phyloP scores from a whole-genome alignment of 805 yeast genomes.

The Pichia californica region DNA sequence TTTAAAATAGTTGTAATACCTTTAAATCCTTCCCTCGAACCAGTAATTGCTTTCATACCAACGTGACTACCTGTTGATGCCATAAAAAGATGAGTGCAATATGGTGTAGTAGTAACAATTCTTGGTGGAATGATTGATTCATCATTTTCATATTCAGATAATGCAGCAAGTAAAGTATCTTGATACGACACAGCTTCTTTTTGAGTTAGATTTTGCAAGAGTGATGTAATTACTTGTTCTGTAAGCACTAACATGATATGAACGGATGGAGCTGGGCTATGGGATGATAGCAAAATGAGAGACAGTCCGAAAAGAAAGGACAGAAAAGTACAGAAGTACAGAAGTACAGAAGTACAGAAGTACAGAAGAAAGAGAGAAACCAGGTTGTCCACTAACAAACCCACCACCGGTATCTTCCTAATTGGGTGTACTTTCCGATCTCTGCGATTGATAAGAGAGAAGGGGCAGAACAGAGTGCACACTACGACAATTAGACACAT shows the following conservation, averaged over 20 bases:
- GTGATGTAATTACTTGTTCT: conserved; percentile 24
- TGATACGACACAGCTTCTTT: conserved; percentile 32
- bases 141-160: conserved; percentile 36
- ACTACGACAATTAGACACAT: no score
- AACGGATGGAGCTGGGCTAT: no score
- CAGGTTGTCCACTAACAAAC: no score
- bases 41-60: conserved; percentile 57
- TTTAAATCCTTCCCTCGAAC: conserved; percentile 51
- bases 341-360: no score
- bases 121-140: conserved; percentile 49
- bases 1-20: conserved; percentile 51
- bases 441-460: no score
- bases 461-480: no score
- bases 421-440: no score
- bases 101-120: conserved; percentile 37
- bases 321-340: no score
- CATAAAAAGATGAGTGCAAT: conserved; percentile 52
- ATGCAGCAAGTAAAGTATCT: conserved; percentile 30
- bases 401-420: no score
- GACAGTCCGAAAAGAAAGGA: no score
- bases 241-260: conserved; percentile 31
- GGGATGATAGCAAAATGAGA: no score
- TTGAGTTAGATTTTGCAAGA: conserved; percentile 25
- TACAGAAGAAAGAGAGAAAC: no score
- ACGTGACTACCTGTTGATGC: conserved; percentile 51